Evolutionary conservation across 2,329 filamentous ascomycete genomes (phyloP).

Genomic region (Tolypocladium ovalisporum): DNA sequence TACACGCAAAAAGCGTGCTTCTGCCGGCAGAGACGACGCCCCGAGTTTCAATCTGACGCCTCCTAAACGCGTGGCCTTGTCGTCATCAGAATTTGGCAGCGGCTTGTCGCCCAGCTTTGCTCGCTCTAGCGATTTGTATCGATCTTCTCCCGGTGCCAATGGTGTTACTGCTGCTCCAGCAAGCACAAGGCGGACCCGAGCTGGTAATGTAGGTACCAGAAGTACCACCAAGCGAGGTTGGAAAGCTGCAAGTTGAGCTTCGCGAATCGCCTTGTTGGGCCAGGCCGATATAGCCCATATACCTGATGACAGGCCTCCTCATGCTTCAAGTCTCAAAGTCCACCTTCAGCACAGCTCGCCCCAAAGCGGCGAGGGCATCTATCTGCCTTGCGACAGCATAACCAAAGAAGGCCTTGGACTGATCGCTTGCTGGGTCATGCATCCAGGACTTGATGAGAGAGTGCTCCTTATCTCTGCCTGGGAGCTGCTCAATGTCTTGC

Average conservation of each 20-base stretch:
- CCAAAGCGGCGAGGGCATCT: conserved; percentile 33
- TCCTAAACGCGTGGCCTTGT: conserved; percentile 13
- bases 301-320: no score
- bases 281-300: not conserved
- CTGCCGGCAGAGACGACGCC: conserved; percentile 6
- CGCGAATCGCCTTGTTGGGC: not conserved
- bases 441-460: conserved; percentile 33
- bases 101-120: conserved; percentile 2
- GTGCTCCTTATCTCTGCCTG: conserved; percentile 32
- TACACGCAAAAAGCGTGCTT: conserved; percentile 9
- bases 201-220: not conserved
- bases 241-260: conserved; percentile 3
- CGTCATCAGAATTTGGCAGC: conserved; percentile 9
- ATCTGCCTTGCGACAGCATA: conserved; percentile 37
- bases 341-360: conserved; percentile 27
- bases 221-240: conserved; percentile 1
- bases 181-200: conserved; percentile 1
- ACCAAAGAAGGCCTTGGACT: conserved; percentile 35
- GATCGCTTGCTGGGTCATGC: conserved; percentile 25
- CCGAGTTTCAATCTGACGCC: conserved; percentile 7
- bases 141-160: conserved; percentile 7
- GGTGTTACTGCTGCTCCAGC: not conserved
- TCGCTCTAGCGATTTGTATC: conserved; percentile 4
- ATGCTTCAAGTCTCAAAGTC: conserved; percentile 24
- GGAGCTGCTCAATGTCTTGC: conserved; percentile 34